A percentile compares a stretch with the other conserved stretches of the same genome.
These are phyloP conservation scores for Amylostereum chailletii DNA, from an alignment of 1,284 basidiomycete genomes.

Conservation along the genomic window DNA sequence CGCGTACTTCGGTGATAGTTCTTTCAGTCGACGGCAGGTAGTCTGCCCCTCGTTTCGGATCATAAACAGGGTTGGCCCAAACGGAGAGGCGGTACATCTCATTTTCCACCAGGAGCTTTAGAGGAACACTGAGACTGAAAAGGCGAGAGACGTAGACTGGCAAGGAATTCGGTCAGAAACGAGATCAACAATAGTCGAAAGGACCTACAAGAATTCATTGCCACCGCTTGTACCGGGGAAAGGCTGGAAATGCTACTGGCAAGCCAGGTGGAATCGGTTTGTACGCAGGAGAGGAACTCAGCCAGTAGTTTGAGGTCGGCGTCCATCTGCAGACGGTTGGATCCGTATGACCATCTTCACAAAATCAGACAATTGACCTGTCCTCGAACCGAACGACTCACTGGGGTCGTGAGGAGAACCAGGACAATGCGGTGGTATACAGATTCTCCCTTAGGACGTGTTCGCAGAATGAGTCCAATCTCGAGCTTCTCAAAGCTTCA, in stretches of 20 bases:
- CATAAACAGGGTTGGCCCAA: conserved; percentile 86
- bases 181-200: neutral
- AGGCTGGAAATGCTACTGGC: conserved; percentile 66
- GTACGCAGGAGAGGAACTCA: conserved; percentile 76
- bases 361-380: neutral
- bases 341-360: conserved; percentile 87
- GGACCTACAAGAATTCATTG: conserved; percentile 37
- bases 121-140: conserved; percentile 58
- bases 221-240: conserved; percentile 38
- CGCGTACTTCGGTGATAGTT: conserved; percentile 48
- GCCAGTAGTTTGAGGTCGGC: conserved; percentile 83
- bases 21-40: conserved; percentile 49
- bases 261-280: conserved; percentile 64
- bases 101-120: conserved; percentile 83
- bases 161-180: neutral
- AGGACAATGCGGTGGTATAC: conserved; percentile 77
- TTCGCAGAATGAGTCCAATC: conserved; percentile 82
- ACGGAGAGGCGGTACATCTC: conserved; percentile 83
- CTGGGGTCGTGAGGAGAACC: conserved; percentile 91
- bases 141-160: conserved; percentile 27
- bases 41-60: conserved; percentile 60
- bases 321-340: conserved; percentile 83
- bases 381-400: conserved; percentile 30
- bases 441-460: conserved; percentile 68
- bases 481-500: conserved; percentile 83